Percentiles rank a stretch among this genome's conserved stretches.
Evolutionary conservation across 2,329 filamentous ascomycete genomes (phyloP).

Genomic region (Pseudogymnoascus sp.): DNA sequence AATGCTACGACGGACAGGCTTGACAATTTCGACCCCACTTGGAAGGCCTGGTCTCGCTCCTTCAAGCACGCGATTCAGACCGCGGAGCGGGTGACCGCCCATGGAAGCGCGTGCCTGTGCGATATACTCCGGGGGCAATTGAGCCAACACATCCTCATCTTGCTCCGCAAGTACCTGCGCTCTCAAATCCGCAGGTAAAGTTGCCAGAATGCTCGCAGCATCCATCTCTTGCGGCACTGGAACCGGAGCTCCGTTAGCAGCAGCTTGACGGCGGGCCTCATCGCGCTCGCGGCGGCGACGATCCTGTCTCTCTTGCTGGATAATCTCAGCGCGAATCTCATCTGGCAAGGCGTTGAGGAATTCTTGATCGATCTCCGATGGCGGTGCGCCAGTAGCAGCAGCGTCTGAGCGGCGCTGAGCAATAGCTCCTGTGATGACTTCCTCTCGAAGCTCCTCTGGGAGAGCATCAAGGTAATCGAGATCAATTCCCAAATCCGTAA

Average conservation of each 20-base stretch:
- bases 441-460: conserved; percentile 93
- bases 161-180: conserved; percentile 87
- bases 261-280: conserved; percentile 63
- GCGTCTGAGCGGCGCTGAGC: conserved; percentile 77
- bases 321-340: conserved; percentile 83
- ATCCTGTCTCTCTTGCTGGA: conserved; percentile 84
- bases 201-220: conserved; percentile 83
- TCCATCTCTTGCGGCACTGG: conserved; percentile 69
- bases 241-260: conserved; percentile 37
- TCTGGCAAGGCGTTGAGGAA: conserved; percentile 89
- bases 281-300: conserved; percentile 83
- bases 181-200: conserved; percentile 76
- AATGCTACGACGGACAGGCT: conserved; percentile 69
- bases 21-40: conserved; percentile 38
- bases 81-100: conserved; percentile 15
- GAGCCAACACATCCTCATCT: conserved; percentile 78
- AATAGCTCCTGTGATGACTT: conserved; percentile 88
- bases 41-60: conserved; percentile 44
- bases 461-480: conserved; percentile 91
- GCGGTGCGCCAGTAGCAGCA: conserved; percentile 62
- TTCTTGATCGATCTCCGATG: conserved; percentile 81
- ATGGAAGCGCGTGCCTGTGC: conserved; percentile 66
- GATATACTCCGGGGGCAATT: conserved; percentile 77
- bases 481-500: conserved; percentile 91
- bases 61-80: conserved; percentile 34